Evolutionary conservation across 2,329 filamentous ascomycete species (phyloP), one percentile per base, ranked within the genome.

Genomic region (Colletotrichum chrysophilum): DNA sequence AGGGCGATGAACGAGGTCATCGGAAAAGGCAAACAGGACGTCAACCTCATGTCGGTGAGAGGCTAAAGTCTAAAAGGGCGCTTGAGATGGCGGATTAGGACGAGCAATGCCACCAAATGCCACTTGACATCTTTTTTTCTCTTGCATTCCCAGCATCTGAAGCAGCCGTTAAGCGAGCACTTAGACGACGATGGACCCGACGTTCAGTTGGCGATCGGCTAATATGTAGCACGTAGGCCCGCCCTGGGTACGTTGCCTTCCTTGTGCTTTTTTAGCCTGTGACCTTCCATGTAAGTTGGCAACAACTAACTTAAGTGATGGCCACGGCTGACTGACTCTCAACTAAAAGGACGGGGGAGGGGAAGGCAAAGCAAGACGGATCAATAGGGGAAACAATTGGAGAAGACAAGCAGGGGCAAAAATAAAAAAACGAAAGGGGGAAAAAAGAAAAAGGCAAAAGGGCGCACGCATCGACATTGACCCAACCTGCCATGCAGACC

Each of bases 11-110:
- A 24, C 58, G 28, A 65, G 30, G 56, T 36, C 30, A 74, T 74
- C 65, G 71, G 71, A 58, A 64, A 70, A 75, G 74, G 56, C 74
- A 75, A 75, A 75, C 64, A 65, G 55, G 70, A 75, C 74, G 61
- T 73, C 70, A 64, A 52, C 18, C 58, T 38, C 66, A 34, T 43
- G 62, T 67, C 28, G 65, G 65, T 36, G 65, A 67, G 43, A 48
- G 36, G 24, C 34, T 38, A 66, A 66, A 66, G 10, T 18, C 34
- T 26, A 36, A 64, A 38, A 64, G 60, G 16, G 30, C 30, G 60
- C 30, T 16, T 36, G 28, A 65, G 34, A 32, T 28, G 28, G 28
- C 26, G n/a, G 21, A 30, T 48, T 30, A 28, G 24, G n/a, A 66
- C 36, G 18, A 52, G 8, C 8, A 14, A 61, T 28, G 36, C 34